Evolutionary conservation across 2,329 filamentous ascomycete genomes (phyloP).

Genomic region (Aspergillus vadensis): DNA sequence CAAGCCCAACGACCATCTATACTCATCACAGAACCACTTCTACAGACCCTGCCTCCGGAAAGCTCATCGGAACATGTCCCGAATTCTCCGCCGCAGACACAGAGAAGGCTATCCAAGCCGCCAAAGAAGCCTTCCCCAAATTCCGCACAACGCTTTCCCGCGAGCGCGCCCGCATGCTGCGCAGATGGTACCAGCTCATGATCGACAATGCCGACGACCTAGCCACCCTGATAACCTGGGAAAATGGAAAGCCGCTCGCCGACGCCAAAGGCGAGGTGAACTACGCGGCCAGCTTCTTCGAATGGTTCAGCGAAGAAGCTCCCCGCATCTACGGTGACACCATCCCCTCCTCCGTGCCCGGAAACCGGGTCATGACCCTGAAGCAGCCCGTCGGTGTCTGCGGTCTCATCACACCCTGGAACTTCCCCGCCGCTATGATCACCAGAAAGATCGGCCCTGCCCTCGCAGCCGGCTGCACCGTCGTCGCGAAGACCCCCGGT

Average conservation of each 20-base stretch:
- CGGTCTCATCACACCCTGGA: conserved; percentile 69
- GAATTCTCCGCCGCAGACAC: conserved; percentile 78
- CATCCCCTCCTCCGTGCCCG: conserved; percentile 60
- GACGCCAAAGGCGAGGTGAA: conserved; percentile 62
- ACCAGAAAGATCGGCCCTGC: conserved; percentile 57
- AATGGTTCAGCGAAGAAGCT: conserved; percentile 67
- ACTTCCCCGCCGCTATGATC: conserved; percentile 61
- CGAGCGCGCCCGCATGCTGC: conserved; percentile 62
- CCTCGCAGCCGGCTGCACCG: conserved; percentile 91
- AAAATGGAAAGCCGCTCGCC: conserved; percentile 68
- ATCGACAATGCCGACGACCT: conserved; percentile 67
- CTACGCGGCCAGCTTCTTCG: conserved; percentile 63
- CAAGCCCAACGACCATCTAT: background rate
- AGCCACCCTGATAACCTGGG: conserved; percentile 66
- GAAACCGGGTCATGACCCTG: conserved; percentile 63
- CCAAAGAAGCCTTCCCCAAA: conserved; percentile 66
- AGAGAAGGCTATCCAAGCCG: conserved; percentile 79
- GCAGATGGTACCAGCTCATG: conserved; percentile 69
- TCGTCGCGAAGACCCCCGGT: conserved; percentile 85
- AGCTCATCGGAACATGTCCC: conserved; percentile 78
- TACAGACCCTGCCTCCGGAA: conserved; percentile 78
- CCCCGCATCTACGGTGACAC: conserved; percentile 61
- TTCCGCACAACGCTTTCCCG: conserved; percentile 64
- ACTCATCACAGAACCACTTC: background rate
- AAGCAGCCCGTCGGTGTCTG: conserved; percentile 69